These are phyloP conservation scores for Ustilago bromivora DNA, from an alignment of 1,284 basidiomycete genomes.

Conservation along the genomic window DNA sequence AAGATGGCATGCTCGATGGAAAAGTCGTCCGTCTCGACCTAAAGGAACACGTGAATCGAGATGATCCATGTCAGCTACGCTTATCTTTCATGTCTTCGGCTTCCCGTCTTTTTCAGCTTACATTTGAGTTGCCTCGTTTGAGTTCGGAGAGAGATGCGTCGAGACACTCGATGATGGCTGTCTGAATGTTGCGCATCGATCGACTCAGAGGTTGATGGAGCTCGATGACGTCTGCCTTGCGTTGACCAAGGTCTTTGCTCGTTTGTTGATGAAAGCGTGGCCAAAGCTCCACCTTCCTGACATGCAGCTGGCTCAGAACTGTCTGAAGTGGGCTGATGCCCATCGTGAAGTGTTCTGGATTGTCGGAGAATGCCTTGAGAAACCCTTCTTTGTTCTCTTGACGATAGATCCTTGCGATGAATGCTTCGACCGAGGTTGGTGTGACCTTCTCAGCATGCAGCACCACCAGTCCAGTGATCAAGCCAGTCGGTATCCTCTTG, in stretches of 20 bases:
- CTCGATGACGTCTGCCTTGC: conserved; percentile 89
- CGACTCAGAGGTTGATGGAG: conserved; percentile 87
- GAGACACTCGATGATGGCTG: conserved; percentile 94
- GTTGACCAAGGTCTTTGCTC: conserved; percentile 58
- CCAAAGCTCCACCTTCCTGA: conserved; percentile 89
- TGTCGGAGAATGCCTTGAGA: conserved; percentile 95
- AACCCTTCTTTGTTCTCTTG: conserved; percentile 77
- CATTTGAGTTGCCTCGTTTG: conserved; percentile 86
- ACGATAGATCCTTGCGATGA: conserved; percentile 65
- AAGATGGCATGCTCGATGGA: conserved; percentile 95
- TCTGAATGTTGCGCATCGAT: conserved; percentile 89
- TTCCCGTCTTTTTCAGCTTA: conserved; percentile 69
- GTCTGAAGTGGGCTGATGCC: conserved; percentile 90
- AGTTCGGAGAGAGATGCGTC: conserved; percentile 88
- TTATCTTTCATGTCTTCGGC: background rate
- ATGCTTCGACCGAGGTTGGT: conserved; percentile 71
- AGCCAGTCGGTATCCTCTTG: conserved; percentile 82
- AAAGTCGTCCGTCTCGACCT: conserved; percentile 94
- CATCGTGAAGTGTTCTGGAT: conserved; percentile 92
- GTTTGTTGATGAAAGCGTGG: conserved; percentile 79
- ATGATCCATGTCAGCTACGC: background rate
- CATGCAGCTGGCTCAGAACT: conserved; percentile 90
- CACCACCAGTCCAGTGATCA: conserved; percentile 93
- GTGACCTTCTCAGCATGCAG: conserved; percentile 91
- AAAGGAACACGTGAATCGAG: background rate